phyloP scores from a whole-genome alignment of 78 protist genomes.

The Ministeria vibrans region DNA sequence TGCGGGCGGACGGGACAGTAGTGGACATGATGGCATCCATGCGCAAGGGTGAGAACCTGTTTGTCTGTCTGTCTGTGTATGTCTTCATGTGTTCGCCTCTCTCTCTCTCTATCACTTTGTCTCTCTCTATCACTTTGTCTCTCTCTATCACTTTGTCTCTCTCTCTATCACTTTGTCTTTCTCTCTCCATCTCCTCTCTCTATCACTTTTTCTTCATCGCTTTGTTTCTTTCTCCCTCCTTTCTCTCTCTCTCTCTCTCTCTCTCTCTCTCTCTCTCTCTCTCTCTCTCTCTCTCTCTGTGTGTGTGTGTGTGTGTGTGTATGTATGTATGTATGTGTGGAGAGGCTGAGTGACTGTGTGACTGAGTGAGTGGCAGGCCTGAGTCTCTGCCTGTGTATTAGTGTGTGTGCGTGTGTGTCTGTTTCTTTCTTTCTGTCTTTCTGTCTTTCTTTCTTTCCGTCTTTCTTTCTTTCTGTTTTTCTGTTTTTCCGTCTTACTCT shows the following conservation, averaged over 20 bases:
- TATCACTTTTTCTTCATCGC: too few species aligned
- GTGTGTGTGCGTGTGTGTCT: too few species aligned
- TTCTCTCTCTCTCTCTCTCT: not conserved
- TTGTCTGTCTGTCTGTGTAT: not conserved
- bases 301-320: not conserved
- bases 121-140: too few species aligned
- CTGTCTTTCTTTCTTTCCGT: too few species aligned
- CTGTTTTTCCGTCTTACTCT: too few species aligned
- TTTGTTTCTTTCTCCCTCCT: not conserved
- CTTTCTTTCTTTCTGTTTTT: too few species aligned
- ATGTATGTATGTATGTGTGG: not conserved
- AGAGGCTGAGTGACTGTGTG: not conserved
- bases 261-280: not conserved
- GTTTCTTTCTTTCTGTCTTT: too few species aligned
- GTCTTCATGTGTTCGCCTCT: not conserved
- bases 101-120: not conserved
- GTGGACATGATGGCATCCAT: conserved; percentile 46
- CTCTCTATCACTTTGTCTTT: not conserved
- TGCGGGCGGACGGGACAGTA: conserved; percentile 73
- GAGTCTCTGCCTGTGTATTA: too few species aligned
- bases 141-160: not conserved
- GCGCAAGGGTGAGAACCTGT: conserved; percentile 84
- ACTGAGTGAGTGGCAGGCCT: too few species aligned
- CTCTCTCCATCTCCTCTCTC: not conserved
- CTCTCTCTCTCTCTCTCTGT: not conserved